Base-by-base conservation (phyloP, 805 yeast genomes). In the Starmerella scarabaei region DNA sequence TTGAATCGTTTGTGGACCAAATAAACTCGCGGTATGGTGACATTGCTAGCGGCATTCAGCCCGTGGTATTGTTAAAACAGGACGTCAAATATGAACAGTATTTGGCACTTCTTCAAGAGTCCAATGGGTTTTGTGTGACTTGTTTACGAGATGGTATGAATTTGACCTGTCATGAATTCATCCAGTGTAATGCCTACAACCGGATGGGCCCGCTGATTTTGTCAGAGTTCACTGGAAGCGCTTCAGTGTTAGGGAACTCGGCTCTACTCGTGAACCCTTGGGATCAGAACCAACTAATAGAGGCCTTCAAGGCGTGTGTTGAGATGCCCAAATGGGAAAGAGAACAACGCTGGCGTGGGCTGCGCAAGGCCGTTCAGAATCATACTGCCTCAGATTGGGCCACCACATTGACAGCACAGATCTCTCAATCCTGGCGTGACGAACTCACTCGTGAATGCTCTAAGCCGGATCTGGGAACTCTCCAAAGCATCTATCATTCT, bases 91-190 rank as follows among this genome's bases (percentile, higher is more conserved):
- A 82, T 56, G 80, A 75, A 41, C 97, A 91, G 60, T 91, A 91
- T 56, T 59, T 91, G 43, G 97, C 94, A 0, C 63, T 91, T 36
- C 70, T 81, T 34, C 64, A 75, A 28, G 96, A 85, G 55, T 94
- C 97, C 1, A 93, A 83, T 49, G 67, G 75, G 1, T 91, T 91
- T 54, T 75, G 81, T 33, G 95, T 88, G 2, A 77, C 93, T 8
- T 81, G 94, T 1, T 72, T 88, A 68, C 76, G 98, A 56, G 98
- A 91, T 59, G 98, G 98, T 20, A 81, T 91, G 85, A 91, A 91
- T 53, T 67, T 91, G 54, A 86, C 97, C 0, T 88, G 95, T 51
- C 98, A 91, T 56, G 98, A 91, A 58, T 91, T 80, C 57, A 71
- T 85, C 31, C 78, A 77, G 40, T 81, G 93, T 20, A 72, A 91